A percentile compares a stretch with the other conserved stretches of the same genome.
Conservation (phyloP, 2,329 filamentous ascomycete genomes). For the Nemania diffusa region DNA sequence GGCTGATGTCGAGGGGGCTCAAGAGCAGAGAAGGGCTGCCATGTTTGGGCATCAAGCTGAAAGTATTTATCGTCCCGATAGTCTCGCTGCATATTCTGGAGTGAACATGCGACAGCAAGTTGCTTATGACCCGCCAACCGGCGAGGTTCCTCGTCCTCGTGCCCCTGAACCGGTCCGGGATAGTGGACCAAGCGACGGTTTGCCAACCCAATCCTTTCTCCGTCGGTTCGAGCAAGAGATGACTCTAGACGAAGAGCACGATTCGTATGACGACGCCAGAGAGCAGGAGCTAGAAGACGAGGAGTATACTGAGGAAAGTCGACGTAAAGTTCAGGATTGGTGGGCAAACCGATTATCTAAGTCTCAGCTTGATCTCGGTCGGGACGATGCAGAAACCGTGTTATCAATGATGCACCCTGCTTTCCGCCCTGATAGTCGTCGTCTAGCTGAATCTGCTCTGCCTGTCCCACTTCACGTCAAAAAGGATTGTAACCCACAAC, state of each 20-base stretch:
- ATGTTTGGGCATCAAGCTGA: conserved; percentile 16
- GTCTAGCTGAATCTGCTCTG: conserved; percentile 35
- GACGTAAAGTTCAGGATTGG: conserved; percentile 41
- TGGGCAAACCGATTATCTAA: conserved; percentile 33
- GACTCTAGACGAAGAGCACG: conserved; percentile 10
- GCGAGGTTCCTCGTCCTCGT: conserved; percentile 8
- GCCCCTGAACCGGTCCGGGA: conserved; percentile 23
- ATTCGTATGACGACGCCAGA: conserved; percentile 30
- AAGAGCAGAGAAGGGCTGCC: conserved; percentile 38
- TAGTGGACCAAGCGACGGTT: conserved; percentile 24
- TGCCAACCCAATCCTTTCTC: conserved; percentile 33
- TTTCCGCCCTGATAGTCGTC: conserved; percentile 32
- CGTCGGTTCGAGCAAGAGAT: conserved; percentile 34
- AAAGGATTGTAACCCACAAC: conserved; percentile 22
- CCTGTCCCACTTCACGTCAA: conserved; percentile 35
- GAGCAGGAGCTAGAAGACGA: conserved; percentile 35
- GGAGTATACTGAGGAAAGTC: conserved; percentile 35
- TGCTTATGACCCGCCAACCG: conserved; percentile 2
- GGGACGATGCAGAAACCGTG: conserved; percentile 36
- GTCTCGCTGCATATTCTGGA: conserved; percentile 35
- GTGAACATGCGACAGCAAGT: conserved; percentile 7
- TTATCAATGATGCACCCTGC: conserved; percentile 44
- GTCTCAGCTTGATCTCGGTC: conserved; percentile 1
- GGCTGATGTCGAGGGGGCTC: conserved; percentile 35
- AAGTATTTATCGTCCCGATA: conserved; percentile 47